Evolutionary conservation across 208 protist species (phyloP).

Genomic region (Wallacemonas sp.): DNA sequence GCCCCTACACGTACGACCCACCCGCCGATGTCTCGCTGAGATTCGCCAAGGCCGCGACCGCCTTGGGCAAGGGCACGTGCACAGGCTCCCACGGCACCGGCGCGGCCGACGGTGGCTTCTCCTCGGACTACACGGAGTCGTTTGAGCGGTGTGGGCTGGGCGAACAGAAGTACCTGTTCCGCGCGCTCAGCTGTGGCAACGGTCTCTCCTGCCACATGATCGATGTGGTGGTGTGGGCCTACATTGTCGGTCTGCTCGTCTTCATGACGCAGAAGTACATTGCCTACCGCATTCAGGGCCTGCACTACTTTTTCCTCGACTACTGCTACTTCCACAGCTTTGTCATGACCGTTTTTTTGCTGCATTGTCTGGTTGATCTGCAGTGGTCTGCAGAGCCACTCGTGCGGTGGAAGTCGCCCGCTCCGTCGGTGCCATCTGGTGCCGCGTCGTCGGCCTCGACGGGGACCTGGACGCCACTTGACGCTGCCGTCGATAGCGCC

Average conservation of each 20-base stretch:
- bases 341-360: slow-evolving; percentile 52
- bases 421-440: too few relatives aligned
- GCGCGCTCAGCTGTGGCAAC: slow-evolving; percentile 28
- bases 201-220: slow-evolving; percentile 62
- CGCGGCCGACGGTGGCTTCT: neutral
- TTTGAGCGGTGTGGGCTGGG: neutral
- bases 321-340: slow-evolving; percentile 81
- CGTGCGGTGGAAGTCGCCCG: slow-evolving; percentile 37
- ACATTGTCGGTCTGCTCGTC: slow-evolving; percentile 44
- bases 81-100: neutral
- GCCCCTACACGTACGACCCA: slow-evolving; percentile 50
- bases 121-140: neutral
- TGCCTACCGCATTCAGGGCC: slow-evolving; percentile 45
- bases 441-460: too few relatives aligned
- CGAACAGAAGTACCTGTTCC: slow-evolving; percentile 22
- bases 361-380: slow-evolving; percentile 53
- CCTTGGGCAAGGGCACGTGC: neutral
- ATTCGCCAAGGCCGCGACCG: neutral
- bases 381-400: slow-evolving; percentile 55
- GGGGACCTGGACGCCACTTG: too few relatives aligned
- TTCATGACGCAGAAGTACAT: slow-evolving; percentile 71
- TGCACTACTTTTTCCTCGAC: slow-evolving; percentile 79
- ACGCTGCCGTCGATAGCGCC: neutral
- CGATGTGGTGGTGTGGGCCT: slow-evolving; percentile 68
- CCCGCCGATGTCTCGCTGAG: slow-evolving; percentile 9